Conservation (phyloP, 371 early-diverging fungal species). For the Rhizopus delemar region DNA sequence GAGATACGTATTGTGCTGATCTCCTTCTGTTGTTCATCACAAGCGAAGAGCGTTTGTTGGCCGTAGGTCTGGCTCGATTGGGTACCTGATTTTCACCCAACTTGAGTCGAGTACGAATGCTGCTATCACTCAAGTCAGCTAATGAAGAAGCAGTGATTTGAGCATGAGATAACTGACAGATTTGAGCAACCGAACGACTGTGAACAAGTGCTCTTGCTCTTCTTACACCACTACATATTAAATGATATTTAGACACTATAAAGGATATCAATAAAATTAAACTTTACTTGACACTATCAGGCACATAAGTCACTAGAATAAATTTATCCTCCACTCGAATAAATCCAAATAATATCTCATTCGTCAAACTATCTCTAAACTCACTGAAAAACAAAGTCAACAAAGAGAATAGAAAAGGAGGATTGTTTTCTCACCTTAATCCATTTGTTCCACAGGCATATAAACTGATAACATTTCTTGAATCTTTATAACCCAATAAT, state of each 20-base stretch:
- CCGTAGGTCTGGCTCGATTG: constrained; percentile 37
- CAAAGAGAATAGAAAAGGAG: background rate
- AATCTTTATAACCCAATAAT: constrained; percentile 69
- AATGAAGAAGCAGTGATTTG: constrained; percentile 53
- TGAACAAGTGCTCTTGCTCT: constrained; percentile 75
- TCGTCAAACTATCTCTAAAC: constrained; percentile 56
- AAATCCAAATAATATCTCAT: constrained; percentile 69
- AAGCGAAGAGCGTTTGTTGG: constrained; percentile 32
- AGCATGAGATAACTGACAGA: constrained; percentile 57
- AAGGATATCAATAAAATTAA: constrained; percentile 1
- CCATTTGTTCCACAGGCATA: constrained; percentile 65
- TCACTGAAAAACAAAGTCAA: constrained; percentile 36
- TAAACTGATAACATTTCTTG: constrained; percentile 67
- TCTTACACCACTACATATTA: constrained; percentile 55
- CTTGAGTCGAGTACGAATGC: constrained; percentile 41
- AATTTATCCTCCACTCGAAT: constrained; percentile 63
- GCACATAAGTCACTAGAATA: constrained; percentile 66
- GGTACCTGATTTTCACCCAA: constrained; percentile 41
- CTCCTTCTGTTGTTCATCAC: constrained; percentile 36
- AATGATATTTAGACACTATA: background rate
- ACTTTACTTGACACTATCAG: constrained; percentile 67
- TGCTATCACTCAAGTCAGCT: constrained; percentile 42
- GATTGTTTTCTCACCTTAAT: constrained; percentile 33
- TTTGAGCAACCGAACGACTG: constrained; percentile 63
- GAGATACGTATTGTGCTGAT: constrained; percentile 30